phyloP scores from a whole-genome alignment of 257 asterid species.

The Penstemon newberryi region DNA sequence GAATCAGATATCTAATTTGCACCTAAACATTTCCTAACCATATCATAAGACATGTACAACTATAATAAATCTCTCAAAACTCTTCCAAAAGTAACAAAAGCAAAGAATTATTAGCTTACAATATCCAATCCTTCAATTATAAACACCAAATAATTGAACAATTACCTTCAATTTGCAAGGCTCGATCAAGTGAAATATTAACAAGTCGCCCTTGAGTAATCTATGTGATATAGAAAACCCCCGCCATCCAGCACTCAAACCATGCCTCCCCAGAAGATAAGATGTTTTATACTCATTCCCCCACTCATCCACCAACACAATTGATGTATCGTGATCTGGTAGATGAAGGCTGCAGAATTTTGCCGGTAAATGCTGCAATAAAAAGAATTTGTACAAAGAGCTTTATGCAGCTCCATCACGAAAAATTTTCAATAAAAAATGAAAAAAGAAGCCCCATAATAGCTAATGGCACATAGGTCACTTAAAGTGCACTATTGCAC shows the following conservation, averaged over 20 bases:
- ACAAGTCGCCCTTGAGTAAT: slow-evolving; percentile 72
- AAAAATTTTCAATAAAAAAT: no score
- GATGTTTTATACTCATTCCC: slow-evolving; percentile 72
- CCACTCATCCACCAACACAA: slow-evolving; percentile 82
- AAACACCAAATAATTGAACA: not conserved
- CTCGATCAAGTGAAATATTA: slow-evolving; percentile 66
- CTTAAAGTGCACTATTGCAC: no score
- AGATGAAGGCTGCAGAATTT: slow-evolving; percentile 54
- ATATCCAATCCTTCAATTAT: not conserved
- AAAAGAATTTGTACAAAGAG: slow-evolving; percentile 21
- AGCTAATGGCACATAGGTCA: no score
- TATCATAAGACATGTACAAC: not conserved
- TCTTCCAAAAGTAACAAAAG: not conserved
- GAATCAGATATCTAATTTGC: no score
- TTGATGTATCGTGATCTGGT: slow-evolving; percentile 57
- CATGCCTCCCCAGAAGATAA: slow-evolving; percentile 68
- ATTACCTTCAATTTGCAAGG: slow-evolving; percentile 84
- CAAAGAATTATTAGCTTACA: not conserved
- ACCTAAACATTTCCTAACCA: no score
- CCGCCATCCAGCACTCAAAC: slow-evolving; percentile 96
- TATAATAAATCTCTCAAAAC: not conserved
- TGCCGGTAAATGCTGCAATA: slow-evolving; percentile 70
- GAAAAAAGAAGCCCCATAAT: no score
- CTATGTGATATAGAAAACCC: slow-evolving; percentile 69
- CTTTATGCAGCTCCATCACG: not conserved